Percentiles rank a stretch among this genome's conserved stretches.
Evolutionary conservation across 169 alveolate species (phyloP).

Genomic region (Plasmodium falciparum): DNA sequence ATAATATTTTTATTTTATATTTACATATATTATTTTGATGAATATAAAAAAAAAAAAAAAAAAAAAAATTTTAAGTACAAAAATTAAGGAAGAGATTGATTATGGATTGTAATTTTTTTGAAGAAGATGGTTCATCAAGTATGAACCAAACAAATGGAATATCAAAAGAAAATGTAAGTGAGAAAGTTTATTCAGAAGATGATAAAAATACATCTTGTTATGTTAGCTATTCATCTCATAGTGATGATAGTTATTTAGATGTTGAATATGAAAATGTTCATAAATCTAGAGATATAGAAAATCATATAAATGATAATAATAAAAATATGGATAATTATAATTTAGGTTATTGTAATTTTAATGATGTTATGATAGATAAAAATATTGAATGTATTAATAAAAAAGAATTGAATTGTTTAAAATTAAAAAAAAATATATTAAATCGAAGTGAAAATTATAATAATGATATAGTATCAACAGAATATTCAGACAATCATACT

Average conservation of each 20-base stretch:
- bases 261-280: constrained; percentile 43
- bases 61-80: constrained; percentile 11
- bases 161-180: constrained; percentile 29
- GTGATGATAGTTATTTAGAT: constrained; percentile 65
- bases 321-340: neutral
- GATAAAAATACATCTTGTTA: constrained; percentile 56
- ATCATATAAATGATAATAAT: neutral
- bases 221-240: constrained; percentile 43
- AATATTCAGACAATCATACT: neutral
- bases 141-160: constrained; percentile 10
- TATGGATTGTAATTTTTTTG: constrained; percentile 49
- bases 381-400: neutral
- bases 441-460: neutral
- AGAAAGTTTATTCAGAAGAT: constrained; percentile 61
- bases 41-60: constrained; percentile 27
- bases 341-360: neutral
- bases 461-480: neutral
- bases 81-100: neutral
- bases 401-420: neutral
- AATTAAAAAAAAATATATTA: neutral
- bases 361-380: neutral
- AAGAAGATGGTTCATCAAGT: constrained; percentile 23
- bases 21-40: neutral
- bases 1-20: neutral
- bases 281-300: constrained; percentile 4